phyloP scores from a whole-genome alignment of 139 green algal species.

The Tetradesmus obliquus region DNA sequence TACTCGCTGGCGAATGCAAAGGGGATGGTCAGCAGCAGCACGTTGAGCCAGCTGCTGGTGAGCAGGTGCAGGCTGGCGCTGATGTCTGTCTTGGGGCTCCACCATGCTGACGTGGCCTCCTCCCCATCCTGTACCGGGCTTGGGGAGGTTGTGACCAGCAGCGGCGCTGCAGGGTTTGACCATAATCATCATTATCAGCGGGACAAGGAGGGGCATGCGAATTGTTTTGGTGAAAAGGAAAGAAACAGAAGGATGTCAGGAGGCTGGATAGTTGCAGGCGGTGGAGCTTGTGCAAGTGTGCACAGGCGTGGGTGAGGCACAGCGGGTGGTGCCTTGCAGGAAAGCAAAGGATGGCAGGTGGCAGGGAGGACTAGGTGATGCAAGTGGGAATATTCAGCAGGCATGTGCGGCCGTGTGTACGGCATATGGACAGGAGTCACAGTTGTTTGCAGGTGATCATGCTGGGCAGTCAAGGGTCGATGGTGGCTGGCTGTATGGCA shows the following conservation, averaged over 20 bases:
- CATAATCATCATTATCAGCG: not conserved
- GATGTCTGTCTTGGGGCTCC: conserved; percentile 14
- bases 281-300: too few species aligned
- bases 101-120: conserved; percentile 8
- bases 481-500: not conserved
- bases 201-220: not conserved
- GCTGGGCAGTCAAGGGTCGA: not conserved
- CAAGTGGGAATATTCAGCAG: too few species aligned
- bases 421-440: too few species aligned
- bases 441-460: too few species aligned
- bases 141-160: not conserved
- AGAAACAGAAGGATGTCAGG: too few species aligned
- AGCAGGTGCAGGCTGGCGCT: conserved; percentile 5
- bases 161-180: not conserved
- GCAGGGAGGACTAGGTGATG: too few species aligned
- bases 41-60: conserved; percentile 33
- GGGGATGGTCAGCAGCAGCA: conserved; percentile 1
- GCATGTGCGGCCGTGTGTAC: too few species aligned
- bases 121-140: not conserved
- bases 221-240: too few species aligned
- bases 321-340: too few species aligned
- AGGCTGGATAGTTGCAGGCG: too few species aligned
- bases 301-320: too few species aligned
- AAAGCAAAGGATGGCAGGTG: too few species aligned
- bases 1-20: not conserved